Base-by-base conservation (phyloP, 2,329 filamentous ascomycete genomes). In the Leptographium wingfieldii region DNA sequence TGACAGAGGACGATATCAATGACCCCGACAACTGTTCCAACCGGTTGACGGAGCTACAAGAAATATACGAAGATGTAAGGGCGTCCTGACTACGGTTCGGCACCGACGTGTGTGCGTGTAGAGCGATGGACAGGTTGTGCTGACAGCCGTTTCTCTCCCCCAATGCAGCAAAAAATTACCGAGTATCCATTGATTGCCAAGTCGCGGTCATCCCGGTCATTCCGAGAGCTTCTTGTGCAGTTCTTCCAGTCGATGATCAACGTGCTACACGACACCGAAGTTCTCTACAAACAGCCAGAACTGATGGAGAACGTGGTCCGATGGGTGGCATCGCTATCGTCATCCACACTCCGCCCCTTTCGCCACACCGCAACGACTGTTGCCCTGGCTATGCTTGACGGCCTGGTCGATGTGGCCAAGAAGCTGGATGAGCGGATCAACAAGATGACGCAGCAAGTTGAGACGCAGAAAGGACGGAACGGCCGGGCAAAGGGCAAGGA, bases 141-240 rank as follows among this genome's bases (percentile, higher is more conserved):
- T 57, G 56, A 46, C 55, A 29, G 2, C 12, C 25, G 3, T 19
- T 6, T 43, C 40, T 3, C 27, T 3, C 11, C 3, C 2, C 19
- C 19, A 9, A n/a, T 19, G 4, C 43, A 86, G 77, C 81, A 87
- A 79, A 84, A 88, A 69, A 86, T 92, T 56, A 87, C 88, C 38
- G 94, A 97, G 56, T 99, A 99, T 68, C 94, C 94, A 48, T 81
- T 99, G 53, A 88, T 95, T 61, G 88, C 90, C 19, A 92, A 86
- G 73, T 81, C 85, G 48, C 92, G 88, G 71, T 84, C 84, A 61
- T 87, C 83, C 64, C 82, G 83, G 64, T 82, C 86, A 31, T 96
- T 97, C 73, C 88, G 90, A 64, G 80, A 87, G 48, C 80, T 86
- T 55, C 78, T 99, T 19, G 79, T 87, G 57, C 82, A 83, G 63